Evolutionary conservation across 1,139 yeast genomes (phyloP).

Genomic region (Yamadazyma taylorii): DNA sequence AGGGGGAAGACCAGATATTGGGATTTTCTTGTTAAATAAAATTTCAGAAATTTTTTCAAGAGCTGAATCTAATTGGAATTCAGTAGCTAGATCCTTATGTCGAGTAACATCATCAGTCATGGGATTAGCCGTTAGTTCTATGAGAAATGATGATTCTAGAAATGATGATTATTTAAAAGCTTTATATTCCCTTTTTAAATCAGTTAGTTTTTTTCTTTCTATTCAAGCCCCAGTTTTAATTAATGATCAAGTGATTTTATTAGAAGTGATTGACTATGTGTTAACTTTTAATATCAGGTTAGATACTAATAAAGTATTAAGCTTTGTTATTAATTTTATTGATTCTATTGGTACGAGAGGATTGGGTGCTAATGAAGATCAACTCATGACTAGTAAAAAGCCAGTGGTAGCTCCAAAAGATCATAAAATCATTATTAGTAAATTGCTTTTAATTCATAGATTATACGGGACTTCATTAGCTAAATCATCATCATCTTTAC

Average conservation of each 20-base stretch:
- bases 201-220: conserved; percentile 49
- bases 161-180: conserved; percentile 33
- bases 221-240: conserved; percentile 48
- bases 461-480: conserved; percentile 52
- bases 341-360: conserved; percentile 57
- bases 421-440: conserved; percentile 55
- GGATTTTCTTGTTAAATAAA: conserved; percentile 48
- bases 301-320: conserved; percentile 39
- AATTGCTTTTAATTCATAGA: conserved; percentile 59
- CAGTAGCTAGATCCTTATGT: conserved; percentile 63
- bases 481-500: conserved; percentile 35
- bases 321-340: conserved; percentile 42
- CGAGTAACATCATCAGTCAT: conserved; percentile 55
- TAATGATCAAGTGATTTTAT: conserved; percentile 58
- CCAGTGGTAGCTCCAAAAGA: conserved; percentile 40
- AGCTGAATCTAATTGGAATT: conserved; percentile 59
- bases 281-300: conserved; percentile 42
- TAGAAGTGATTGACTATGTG: conserved; percentile 59
- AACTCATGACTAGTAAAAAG: conserved; percentile 24
- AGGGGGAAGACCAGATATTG: conserved; percentile 48
- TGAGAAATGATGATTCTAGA: conserved; percentile 18
- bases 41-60: conserved; percentile 48
- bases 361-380: conserved; percentile 43
- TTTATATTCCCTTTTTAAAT: conserved; percentile 33
- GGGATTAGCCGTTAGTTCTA: conserved; percentile 36